Percentiles rank a stretch among this genome's conserved stretches.
These are phyloP conservation scores for Sordariomycetes sp. DNA, from an alignment of 2,329 filamentous ascomycete genomes.

Conservation along the genomic window DNA sequence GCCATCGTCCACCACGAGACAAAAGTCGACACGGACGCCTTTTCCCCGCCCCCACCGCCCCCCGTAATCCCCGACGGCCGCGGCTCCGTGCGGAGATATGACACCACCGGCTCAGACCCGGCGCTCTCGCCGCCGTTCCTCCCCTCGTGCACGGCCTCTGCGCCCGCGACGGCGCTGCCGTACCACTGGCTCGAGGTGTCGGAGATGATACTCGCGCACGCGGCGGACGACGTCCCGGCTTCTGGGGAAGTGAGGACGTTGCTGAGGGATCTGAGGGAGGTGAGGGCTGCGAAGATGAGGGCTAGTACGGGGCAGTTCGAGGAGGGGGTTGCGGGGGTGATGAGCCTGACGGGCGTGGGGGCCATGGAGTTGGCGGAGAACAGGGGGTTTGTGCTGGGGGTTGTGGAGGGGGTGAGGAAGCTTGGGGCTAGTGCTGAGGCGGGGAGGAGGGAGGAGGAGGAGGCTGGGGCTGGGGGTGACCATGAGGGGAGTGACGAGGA, in stretches of 20 bases:
- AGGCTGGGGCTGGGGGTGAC: conserved; percentile 45
- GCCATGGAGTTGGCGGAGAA: conserved; percentile 88
- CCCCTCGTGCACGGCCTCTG: conserved; percentile 56
- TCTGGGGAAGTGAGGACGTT: conserved; percentile 63
- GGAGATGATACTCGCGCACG: conserved; percentile 75
- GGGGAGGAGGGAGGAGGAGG: conserved; percentile 61
- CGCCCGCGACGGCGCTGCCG: conserved; percentile 59
- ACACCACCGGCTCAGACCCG: conserved; percentile 14
- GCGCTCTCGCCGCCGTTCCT: conserved; percentile 63
- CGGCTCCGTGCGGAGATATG: conserved; percentile 24
- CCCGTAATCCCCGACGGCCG: conserved; percentile 36
- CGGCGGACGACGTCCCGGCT: conserved; percentile 66
- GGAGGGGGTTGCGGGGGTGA: conserved; percentile 56
- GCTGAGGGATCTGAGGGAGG: conserved; percentile 72
- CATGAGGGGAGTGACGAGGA: conserved; percentile 45
- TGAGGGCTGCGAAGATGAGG: conserved; percentile 79
- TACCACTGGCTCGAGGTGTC: conserved; percentile 94
- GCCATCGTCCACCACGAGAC: conserved; percentile 74
- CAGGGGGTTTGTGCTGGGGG: conserved; percentile 68
- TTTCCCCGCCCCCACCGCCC: conserved; percentile 64
- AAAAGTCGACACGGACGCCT: conserved; percentile 53
- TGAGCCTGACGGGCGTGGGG: conserved; percentile 61
- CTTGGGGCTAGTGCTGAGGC: conserved; percentile 73
- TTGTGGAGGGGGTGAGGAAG: conserved; percentile 78
- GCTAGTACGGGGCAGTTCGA: conserved; percentile 61